Conservation (phyloP, 192 early-diverging fungal species). For the Phycomyces blakesleeanus region DNA sequence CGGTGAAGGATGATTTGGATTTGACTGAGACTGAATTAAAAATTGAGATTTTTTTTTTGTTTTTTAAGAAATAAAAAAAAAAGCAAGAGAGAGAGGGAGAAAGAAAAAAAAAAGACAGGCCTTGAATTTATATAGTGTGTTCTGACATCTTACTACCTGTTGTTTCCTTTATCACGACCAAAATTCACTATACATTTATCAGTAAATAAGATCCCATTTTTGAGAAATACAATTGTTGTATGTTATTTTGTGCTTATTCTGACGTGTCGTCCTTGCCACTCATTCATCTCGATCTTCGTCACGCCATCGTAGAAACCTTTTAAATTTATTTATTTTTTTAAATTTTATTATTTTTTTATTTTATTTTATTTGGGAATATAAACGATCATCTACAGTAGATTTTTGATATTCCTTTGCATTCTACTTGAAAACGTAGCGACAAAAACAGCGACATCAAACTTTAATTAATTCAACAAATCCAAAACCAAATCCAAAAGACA, state of each 20-base stretch:
- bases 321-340: neutral
- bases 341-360: neutral
- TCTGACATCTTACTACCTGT: too few relatives aligned
- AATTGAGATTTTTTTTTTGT: slow-evolving; percentile 3
- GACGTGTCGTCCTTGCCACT: too few relatives aligned
- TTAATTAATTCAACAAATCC: neutral
- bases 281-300: neutral
- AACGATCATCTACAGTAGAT: neutral
- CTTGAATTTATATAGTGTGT: neutral
- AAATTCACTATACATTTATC: too few relatives aligned
- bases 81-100: neutral
- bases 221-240: too few relatives aligned
- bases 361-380: neutral
- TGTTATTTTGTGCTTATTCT: too few relatives aligned
- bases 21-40: neutral
- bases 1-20: neutral
- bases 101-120: neutral
- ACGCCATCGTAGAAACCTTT: neutral
- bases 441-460: too few relatives aligned
- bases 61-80: neutral
- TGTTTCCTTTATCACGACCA: too few relatives aligned
- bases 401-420: neutral
- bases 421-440: too few relatives aligned
- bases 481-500: neutral
- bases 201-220: too few relatives aligned